A percentile compares a stretch with the other conserved stretches of the same genome.
Conservation (phyloP, 2,329 filamentous ascomycete genomes). For the Clarireedia hainanense region DNA sequence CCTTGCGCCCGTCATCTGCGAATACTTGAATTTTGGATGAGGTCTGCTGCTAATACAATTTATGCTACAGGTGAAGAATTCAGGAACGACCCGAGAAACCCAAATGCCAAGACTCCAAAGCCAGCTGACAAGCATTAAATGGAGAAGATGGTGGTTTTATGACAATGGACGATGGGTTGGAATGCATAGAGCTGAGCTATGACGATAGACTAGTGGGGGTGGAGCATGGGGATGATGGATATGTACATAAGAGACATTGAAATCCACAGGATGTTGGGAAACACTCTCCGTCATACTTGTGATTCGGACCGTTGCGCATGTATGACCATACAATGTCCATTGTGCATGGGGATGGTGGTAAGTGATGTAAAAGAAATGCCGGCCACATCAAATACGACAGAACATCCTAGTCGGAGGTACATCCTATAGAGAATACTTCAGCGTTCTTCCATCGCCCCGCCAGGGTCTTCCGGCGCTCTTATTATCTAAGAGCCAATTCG, state of each 20-base stretch:
- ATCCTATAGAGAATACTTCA: no score
- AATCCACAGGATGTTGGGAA: not conserved
- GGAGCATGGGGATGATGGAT: not conserved
- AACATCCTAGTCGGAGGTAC: no score
- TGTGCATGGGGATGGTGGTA: no score
- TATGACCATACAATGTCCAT: no score
- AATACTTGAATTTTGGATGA: not conserved
- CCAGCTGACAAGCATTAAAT: slow-evolving; percentile 27
- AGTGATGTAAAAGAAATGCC: no score
- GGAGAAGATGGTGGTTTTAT: not conserved
- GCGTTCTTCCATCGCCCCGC: no score
- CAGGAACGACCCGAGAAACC: slow-evolving; percentile 96
- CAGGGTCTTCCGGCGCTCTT: no score
- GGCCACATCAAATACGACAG: no score
- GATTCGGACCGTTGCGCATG: no score
- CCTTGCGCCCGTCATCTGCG: not conserved
- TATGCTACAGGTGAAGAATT: slow-evolving; percentile 68
- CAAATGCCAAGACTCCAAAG: slow-evolving; percentile 36
- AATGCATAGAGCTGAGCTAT: slow-evolving; percentile 3
- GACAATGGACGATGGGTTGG: not conserved
- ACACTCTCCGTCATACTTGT: no score
- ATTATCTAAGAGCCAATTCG: no score
- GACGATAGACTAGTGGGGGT: not conserved
- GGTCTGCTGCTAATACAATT: slow-evolving; percentile 13
- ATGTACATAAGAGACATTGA: slow-evolving; percentile 7